Base-by-base conservation (phyloP, 768 basidiomycete genomes). In the Podaxis sp. region DNA sequence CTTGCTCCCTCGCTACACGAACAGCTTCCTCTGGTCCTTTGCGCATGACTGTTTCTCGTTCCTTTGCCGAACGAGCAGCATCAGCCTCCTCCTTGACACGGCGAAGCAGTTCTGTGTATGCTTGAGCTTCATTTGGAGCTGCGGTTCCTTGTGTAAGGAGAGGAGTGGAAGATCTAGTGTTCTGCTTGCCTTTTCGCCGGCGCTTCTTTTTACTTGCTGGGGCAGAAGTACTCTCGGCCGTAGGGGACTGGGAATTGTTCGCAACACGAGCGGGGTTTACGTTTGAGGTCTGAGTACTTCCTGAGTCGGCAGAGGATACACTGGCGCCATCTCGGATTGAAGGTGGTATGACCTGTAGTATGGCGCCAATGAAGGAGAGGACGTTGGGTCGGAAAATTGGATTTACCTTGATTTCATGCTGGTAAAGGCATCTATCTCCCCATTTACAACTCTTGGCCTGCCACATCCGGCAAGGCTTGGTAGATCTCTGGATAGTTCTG, bases 361-460 rank as follows among this genome's bases (percentile, higher is more conserved):
- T 12, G 40, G 12, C 13, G 7, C 40, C 40, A n/a, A 41, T 41
- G 17, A 41, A n/a, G 0, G 20, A 1, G n/a, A 11, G 24, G 22
- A 22, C 10, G 11, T 50, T 20, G 22, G 7, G 22, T 20, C 2
- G 13, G 2, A 22, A 2, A 6, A 50, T 56, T 6, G 33, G 38
- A 37, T 36, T 4, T 62, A 62, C 61, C 61, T 36, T 46, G 11
- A 50, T 26, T 17, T 49, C 61, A 40, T 62, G 61, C 10, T 49
- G 51, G 22, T 49, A 62, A 17, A 20, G 54, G 26, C 61, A 62
- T 20, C 30, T 48, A 56, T 48, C 54, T 20, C 61, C 61, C 61
- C 61, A 62, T 24, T 38, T 44, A 36, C 61, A 62, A n/a, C 26
- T 56, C 15, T 54, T 54, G 2, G 46, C 30, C 26, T 62, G 20